A percentile compares a stretch with the other conserved stretches of the same genome.
Conservation (phyloP, 2,329 filamentous ascomycete species). For the Sordariomycetes sp. region DNA sequence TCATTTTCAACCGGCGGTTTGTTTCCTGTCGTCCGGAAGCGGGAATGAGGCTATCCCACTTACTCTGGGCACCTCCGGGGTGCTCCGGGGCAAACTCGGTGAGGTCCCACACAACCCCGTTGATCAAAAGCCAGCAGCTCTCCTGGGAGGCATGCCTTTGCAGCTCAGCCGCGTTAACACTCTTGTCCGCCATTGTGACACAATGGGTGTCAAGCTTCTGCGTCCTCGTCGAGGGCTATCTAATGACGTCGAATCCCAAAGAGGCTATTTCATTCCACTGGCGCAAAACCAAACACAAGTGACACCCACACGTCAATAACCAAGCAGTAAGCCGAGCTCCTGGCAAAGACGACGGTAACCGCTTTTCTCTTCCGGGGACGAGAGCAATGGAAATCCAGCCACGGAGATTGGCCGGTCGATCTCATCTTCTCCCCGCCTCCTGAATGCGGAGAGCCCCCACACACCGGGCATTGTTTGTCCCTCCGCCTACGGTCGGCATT, state of each 20-base stretch:
- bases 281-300: not conserved
- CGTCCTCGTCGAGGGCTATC: not conserved
- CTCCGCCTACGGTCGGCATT: not conserved
- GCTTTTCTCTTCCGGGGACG: not conserved
- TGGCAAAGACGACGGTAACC: too few relatives aligned
- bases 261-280: too few relatives aligned
- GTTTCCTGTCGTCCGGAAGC: not conserved
- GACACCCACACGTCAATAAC: not conserved
- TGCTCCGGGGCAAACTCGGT: conserved; percentile 13
- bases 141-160: not conserved
- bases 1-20: not conserved
- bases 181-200: not conserved
- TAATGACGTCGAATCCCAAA: not conserved
- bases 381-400: not conserved
- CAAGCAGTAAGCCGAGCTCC: too few relatives aligned
- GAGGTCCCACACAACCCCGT: conserved; percentile 52
- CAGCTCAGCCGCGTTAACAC: not conserved
- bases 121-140: conserved; percentile 51
- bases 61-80: conserved; percentile 11
- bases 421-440: not conserved
- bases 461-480: not conserved
- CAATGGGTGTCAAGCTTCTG: too few relatives aligned
- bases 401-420: not conserved
- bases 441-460: not conserved
- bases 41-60: too few relatives aligned